phyloP scores from a whole-genome alignment of 2,329 filamentous ascomycete species.

The Fusarium sp. region DNA sequence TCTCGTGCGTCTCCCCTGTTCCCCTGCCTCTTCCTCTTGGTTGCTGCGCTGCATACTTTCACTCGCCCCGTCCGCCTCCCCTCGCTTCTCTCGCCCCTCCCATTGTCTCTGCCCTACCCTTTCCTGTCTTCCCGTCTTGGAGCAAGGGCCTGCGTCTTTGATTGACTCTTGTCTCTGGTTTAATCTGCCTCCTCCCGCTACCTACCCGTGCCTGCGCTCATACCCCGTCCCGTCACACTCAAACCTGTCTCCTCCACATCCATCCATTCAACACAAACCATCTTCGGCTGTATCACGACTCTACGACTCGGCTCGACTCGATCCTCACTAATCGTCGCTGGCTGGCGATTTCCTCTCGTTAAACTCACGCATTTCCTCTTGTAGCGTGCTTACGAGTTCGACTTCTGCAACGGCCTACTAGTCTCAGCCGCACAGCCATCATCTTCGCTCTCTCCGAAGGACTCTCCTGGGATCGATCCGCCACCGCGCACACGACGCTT shows the following conservation, averaged over 20 bases:
- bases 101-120: conserved; percentile 11
- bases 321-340: conserved; percentile 38
- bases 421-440: conserved; percentile 7
- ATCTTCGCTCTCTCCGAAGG: conserved; percentile 16
- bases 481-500: conserved; percentile 18
- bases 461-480: conserved; percentile 27
- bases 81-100: conserved; percentile 15
- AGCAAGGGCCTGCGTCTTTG: conserved; percentile 1
- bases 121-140: conserved; percentile 6
- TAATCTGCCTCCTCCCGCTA: conserved; percentile 30
- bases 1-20: conserved; percentile 19
- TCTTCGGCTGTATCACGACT: conserved; percentile 28
- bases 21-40: conserved; percentile 5
- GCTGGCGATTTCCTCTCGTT: conserved; percentile 43
- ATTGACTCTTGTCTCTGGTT: conserved; percentile 26
- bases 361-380: conserved; percentile 23
- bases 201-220: conserved; percentile 12
- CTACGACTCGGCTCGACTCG: conserved; percentile 18
- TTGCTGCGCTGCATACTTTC: not conserved
- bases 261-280: conserved; percentile 7
- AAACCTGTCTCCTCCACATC: conserved; percentile 15
- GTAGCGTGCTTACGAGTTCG: conserved; percentile 16
- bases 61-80: conserved; percentile 9
- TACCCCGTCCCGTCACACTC: conserved; percentile 13
- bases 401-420: conserved; percentile 11